Conservation (phyloP, 1,284 basidiomycete species). For the Sporisorium graminicola region DNA sequence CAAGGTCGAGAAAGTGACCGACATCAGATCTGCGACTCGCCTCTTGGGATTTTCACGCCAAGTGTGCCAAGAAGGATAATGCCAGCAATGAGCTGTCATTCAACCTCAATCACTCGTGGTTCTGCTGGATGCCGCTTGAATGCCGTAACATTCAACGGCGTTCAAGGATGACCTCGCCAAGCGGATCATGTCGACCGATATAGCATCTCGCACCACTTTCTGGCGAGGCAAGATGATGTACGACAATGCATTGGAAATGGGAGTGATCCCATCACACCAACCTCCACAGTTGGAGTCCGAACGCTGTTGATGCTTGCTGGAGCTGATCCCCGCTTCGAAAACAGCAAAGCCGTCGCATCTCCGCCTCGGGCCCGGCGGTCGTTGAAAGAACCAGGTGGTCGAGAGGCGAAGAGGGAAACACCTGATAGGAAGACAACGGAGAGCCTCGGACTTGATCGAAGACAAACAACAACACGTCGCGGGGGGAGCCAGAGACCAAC, state of each 20-base stretch:
- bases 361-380: slow-evolving; percentile 10
- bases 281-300: too few relatives aligned
- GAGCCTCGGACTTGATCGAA: background rate
- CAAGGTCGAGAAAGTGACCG: background rate
- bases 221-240: background rate
- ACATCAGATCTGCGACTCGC: background rate
- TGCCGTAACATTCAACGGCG: background rate
- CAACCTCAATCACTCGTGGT: background rate
- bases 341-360: background rate
- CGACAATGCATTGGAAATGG: too few relatives aligned
- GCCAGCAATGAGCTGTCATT: background rate
- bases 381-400: background rate
- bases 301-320: too few relatives aligned
- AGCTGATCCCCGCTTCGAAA: background rate
- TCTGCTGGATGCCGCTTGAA: background rate
- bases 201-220: background rate
- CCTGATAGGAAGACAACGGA: background rate
- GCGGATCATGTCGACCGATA: background rate
- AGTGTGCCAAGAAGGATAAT: background rate
- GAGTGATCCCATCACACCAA: too few relatives aligned
- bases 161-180: background rate
- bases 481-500: slow-evolving; percentile 1
- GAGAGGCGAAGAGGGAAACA: background rate
- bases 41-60: background rate
- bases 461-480: slow-evolving; percentile 1